Evolutionary conservation across 306 rosid species (phyloP).

Genomic region (Lagenaria siceraria): DNA sequence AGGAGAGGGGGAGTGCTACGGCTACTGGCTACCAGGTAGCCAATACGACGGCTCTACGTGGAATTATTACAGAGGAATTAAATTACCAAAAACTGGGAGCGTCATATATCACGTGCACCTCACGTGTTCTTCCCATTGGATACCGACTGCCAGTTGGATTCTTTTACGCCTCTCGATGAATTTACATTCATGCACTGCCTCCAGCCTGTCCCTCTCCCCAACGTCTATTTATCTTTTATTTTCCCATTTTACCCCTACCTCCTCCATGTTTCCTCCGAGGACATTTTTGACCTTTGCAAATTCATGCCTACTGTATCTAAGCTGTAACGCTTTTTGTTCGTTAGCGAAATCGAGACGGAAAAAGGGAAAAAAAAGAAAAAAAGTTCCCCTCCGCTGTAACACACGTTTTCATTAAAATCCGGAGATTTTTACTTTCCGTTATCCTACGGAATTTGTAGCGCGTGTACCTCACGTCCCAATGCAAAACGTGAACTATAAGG

Average conservation of each 20-base stretch:
- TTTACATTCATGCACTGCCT: slow-evolving; percentile 18
- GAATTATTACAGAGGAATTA: background rate
- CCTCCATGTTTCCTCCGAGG: background rate
- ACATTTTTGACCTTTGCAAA: background rate
- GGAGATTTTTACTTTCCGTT: background rate
- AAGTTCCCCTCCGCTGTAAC: background rate
- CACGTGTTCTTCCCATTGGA: slow-evolving; percentile 44
- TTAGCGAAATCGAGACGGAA: slow-evolving; percentile 6
- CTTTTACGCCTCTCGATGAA: slow-evolving; percentile 42
- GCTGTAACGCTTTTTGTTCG: slow-evolving; percentile 52
- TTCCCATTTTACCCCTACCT: slow-evolving; percentile 14
- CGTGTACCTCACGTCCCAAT: background rate
- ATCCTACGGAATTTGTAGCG: background rate
- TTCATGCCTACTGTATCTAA: slow-evolving; percentile 24
- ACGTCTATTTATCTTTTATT: slow-evolving; percentile 22
- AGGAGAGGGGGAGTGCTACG: background rate
- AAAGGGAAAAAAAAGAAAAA: background rate
- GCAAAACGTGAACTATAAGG: background rate
- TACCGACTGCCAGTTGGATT: slow-evolving; percentile 61
- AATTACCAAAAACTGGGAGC: background rate
- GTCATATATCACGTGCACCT: background rate
- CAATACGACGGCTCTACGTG: background rate
- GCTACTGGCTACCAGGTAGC: background rate
- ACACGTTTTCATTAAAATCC: background rate
- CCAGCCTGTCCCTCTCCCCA: slow-evolving; percentile 52